Evolutionary conservation across 805 yeast genomes (phyloP), one percentile per base, ranked within the genome.

Genomic region (Candida germanica): DNA sequence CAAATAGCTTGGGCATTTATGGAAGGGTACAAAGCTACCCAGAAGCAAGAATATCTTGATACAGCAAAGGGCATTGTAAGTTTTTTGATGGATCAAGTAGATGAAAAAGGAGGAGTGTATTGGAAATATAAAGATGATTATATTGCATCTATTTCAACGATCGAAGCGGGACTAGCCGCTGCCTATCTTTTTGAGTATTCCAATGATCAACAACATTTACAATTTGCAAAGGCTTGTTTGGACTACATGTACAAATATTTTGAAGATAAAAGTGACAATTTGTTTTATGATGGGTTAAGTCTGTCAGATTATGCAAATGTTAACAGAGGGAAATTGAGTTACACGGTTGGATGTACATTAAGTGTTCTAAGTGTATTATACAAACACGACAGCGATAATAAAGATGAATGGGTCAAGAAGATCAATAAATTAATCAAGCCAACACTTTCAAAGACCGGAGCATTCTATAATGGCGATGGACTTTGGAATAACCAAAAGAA

Each of bases 131-230:
- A 47, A 3, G 39, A 35, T 8, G 40, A 38, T n/a, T 58, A 58
- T 29, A 42, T 55, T 16, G 58, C 63, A 7, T 54, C 63, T 11
- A 58, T 58, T 25, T 55, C 61, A 5, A 52, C 58, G 6, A 44
- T 49, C 10, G 63, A 58, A 38, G 52, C 55, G 1, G 61, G 58
- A 4, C 44, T 58, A 21, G 58, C 59, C 7, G 58, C 61, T 3
- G 41, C 50, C 9, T 40, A 45, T 28, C 26, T 56, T 5, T 53
- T 49, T 36, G 43, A 39, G 25, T 25, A 43, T 14, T 47, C 42
- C n/a, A 23, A 41, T 3, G 49, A 54, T 26, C 19, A 24, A 4
- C 34, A 29, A 6, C 40, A 45, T 19, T 17, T 54, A 6, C 22
- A 15, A 1, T 58, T 50, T 31, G 47, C 54, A 5, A 35, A 36